Evolutionary conservation across 306 rosid genomes (phyloP).

Genomic region (Argentina anserina): DNA sequence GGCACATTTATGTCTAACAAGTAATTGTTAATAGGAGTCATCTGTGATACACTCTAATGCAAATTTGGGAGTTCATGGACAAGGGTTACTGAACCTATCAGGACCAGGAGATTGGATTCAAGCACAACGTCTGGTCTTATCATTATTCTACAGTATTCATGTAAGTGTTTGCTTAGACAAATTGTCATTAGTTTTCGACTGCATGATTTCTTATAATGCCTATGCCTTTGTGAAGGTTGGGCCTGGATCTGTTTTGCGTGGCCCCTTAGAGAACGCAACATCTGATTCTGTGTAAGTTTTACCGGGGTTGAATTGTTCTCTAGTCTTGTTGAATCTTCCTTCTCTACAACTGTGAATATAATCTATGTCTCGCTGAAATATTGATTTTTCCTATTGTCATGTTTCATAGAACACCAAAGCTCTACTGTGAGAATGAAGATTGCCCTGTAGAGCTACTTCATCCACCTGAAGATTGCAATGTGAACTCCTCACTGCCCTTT

Average conservation of each 20-base stretch:
- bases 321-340: slow-evolving; percentile 17
- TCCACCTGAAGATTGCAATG: slow-evolving; percentile 99
- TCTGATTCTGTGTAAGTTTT: slow-evolving; percentile 70
- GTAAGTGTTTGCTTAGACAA: slow-evolving; percentile 40
- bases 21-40: slow-evolving; percentile 55
- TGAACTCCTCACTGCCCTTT: slow-evolving; percentile 87
- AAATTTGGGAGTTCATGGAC: slow-evolving; percentile 97
- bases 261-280: slow-evolving; percentile 87
- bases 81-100: slow-evolving; percentile 90
- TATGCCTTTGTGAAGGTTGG: slow-evolving; percentile 63
- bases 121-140: slow-evolving; percentile 92
- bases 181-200: not conserved
- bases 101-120: slow-evolving; percentile 96
- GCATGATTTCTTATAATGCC: slow-evolving; percentile 15
- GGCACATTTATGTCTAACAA: slow-evolving; percentile 22
- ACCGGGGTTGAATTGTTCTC: slow-evolving; percentile 21
- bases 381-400: slow-evolving; percentile 23
- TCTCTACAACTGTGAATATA: not conserved
- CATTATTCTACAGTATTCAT: slow-evolving; percentile 87
- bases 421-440: slow-evolving; percentile 62
- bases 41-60: slow-evolving; percentile 99
- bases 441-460: slow-evolving; percentile 79
- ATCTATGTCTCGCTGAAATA: slow-evolving; percentile 12
- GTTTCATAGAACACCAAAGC: slow-evolving; percentile 73
- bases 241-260: slow-evolving; percentile 90